Evolutionary conservation across 305 asterid species (phyloP), one percentile per base, ranked within the genome.

Genomic region (Euphrasia arctica): DNA sequence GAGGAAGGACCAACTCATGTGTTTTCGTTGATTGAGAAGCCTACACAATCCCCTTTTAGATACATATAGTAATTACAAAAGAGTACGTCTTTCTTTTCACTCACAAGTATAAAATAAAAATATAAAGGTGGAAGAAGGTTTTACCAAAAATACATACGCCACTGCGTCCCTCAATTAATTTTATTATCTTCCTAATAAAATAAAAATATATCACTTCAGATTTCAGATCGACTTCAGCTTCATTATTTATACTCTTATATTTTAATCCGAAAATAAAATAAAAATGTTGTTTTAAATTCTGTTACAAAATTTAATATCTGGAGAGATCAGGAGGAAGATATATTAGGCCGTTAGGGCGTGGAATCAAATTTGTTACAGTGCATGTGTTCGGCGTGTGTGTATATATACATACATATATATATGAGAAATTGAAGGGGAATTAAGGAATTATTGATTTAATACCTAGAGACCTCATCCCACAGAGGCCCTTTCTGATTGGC

Each of bases 381-480:
- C 50, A 45, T 45, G 14, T 9, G 54, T 18, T 18, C 56, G 60
- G 58, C 8, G 31, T 18, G 27, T 50, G 12, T 50, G 13, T 51
- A 9, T 1, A 10, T 22, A 9, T 0, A 54, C 7, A 18, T 18
- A 18, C 1, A 18, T 18, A 18, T 18, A 18, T 18, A 18, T 18
- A 18, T 18, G 22, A 18, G 22, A 18, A 18, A 18, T 18, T 18
- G 22, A 18, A 18, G 22, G 22, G 22, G 32, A 52, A n/a, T n/a
- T n/a, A n/a, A 18, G 22, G 22, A 18, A 18, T 18, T 18, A 18
- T 18, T 18, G 22, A 18, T 18, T 18, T 18, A 18, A 18, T 18
- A 55, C 99, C 95, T 90, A 43, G 99, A 90, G 70, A 93, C 88
- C 75, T 90, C 95, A 76, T 93, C 96, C 99, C 99, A 93, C 63